Evolutionary conservation across 2,329 filamentous ascomycete genomes (phyloP).

Genomic region (Penicillium brasilianum): DNA sequence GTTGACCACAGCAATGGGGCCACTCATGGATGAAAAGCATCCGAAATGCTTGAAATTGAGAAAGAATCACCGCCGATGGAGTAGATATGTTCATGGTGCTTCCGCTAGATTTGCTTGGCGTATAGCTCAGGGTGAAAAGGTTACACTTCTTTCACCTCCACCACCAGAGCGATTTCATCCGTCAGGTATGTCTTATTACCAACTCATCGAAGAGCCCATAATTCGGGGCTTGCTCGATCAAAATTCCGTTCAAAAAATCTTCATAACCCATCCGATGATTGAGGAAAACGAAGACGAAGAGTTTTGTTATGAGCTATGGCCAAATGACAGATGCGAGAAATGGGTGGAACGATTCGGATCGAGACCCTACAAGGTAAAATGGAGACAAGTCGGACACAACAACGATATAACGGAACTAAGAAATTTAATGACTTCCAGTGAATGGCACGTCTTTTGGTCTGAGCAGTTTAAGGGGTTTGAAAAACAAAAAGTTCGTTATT

Average conservation of each 20-base stretch:
- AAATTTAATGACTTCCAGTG: constrained; percentile 3
- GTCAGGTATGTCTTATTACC: constrained; percentile 18
- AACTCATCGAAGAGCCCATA: constrained; percentile 20
- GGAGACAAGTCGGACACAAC: constrained; percentile 11
- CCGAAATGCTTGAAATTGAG: constrained; percentile 12
- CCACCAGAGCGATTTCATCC: constrained; percentile 19
- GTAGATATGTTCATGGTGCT: constrained; percentile 20
- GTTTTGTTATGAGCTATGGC: constrained; percentile 19
- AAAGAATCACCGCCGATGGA: constrained; percentile 11
- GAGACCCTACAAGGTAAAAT: constrained; percentile 1
- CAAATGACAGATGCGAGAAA: constrained; percentile 11
- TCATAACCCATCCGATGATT: constrained; percentile 15
- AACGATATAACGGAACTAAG: constrained; percentile 8
- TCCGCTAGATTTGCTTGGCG: constrained; percentile 21
- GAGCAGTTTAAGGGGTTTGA: neutral
- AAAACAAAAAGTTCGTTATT: neutral
- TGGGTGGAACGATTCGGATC: constrained; percentile 16
- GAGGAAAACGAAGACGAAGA: constrained; percentile 9
- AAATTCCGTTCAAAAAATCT: constrained; percentile 9
- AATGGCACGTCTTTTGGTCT: neutral
- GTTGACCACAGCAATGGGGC: constrained; percentile 19
- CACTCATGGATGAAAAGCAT: constrained; percentile 14
- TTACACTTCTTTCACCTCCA: constrained; percentile 16
- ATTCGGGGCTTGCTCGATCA: constrained; percentile 5
- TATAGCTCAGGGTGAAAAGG: constrained; percentile 17